Base-by-base conservation (phyloP, 2,329 filamentous ascomycete genomes). In the Cladosporium sp. region DNA sequence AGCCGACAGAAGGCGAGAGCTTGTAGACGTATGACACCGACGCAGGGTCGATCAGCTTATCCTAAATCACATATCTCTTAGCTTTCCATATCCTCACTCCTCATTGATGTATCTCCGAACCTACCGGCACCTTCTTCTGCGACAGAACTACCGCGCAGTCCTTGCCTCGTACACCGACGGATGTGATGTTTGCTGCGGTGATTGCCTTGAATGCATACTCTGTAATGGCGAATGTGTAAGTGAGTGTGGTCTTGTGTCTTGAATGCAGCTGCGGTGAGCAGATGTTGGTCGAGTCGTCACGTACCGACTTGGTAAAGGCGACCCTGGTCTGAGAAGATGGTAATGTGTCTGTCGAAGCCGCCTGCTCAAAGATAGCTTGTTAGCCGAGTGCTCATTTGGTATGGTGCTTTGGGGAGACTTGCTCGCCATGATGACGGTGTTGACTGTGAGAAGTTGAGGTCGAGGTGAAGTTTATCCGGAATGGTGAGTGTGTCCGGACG, bases 121-220 rank as follows among this genome's bases (percentile, higher is more conserved):
- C 72, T 91, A 97, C 94, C 67, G 95, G 94, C 73, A 99, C 95
- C 84, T 99, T 99, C 89, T 99, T 99, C 84, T 99, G 95, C 69
- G 95, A 98, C 79, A 99, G 84, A 63, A 99, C 92, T 54, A 99
- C 95, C 38, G 95, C 95, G 77, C 94, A 98, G 83, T 95, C 88
- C 86, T 99, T 99, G 81, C 95, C 95, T 78, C 93, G 88, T 73
- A 99, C 88, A 74, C 95, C 95, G 80, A 99, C 88, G 68, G 95
- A 95, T 86, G 96, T 99, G 84, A 99, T 98, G 82, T 98, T 98
- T 74, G 95, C 95, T 68, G 95, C 94, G 74, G 95, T 99, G 82
- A 99, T 99, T 67, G 95, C 95, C 85, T 99, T 99, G 89, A 99
- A 99, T 75, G 95, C 95, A 94, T 99, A 99, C 87, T 99, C 95